Base-by-base conservation (phyloP, 208 protist species). In the Crithidia bombi region DNA sequence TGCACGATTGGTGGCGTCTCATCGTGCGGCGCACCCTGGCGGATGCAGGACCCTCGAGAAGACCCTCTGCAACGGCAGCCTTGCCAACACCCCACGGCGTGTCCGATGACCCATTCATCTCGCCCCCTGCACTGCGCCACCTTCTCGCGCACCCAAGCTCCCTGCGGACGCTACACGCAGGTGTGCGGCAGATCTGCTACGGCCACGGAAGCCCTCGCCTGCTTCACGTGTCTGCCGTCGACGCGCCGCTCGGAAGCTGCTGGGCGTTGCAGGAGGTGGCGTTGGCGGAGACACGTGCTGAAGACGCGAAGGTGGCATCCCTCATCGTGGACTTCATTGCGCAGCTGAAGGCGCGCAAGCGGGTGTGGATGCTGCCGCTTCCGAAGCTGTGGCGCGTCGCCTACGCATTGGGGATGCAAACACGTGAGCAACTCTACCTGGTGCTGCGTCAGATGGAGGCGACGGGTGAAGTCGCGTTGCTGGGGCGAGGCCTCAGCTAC, bases 371-470 rank as follows among this genome's bases (percentile, higher is more conserved):
- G 56, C 59, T 55, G 0, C 68, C 68, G 38, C 50, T 61, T 47
- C 68, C 57, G 36, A 41, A 55, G 36, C 50, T 73, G 36, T 66
- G 68, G 68, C 58, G 58, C 3, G 47, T 73, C 30, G 68, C 68
- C 23, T 73, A 54, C 39, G 58, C 57, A 1, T 11, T 73, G 2
- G 68, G 58, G 3, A 73, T 73, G 68, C 56, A 73, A 23, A 44
- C 57, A 1, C 35, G 59, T 9, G 68, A 66, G 58, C 68, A 73
- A 28, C 68, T 66, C 14, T 73, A 65, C 36, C 49, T 73, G 10
- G 49, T 52, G n/a, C 50, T 73, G 58, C 47, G 68, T 5, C 68
- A 54, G 49, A 66, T 73, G 68, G 68, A 73, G 49, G 56, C 47
- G 15, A 58, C 68, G 26, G 68, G 68, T 19, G 68, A 73, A 21